Evolutionary conservation across 164 flowering plant species (phyloP).

Genomic region (Brasenia schreberi): DNA sequence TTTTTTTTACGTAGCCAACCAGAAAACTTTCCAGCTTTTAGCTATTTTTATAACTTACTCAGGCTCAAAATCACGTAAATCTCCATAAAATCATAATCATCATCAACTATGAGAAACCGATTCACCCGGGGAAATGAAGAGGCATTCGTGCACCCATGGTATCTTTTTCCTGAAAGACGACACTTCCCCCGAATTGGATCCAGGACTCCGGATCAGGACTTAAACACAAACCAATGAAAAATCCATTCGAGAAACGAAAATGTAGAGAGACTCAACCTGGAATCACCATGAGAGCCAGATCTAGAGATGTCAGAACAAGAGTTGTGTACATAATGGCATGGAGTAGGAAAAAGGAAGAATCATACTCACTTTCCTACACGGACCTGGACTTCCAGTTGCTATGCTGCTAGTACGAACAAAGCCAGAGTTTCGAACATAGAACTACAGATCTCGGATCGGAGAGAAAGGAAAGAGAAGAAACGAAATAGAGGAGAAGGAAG

Average conservation of each 20-base stretch:
- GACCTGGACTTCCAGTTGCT: not conserved
- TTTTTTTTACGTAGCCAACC: not conserved
- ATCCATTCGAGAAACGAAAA: too few species aligned
- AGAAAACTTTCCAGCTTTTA: not conserved
- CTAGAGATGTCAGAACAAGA: too few species aligned
- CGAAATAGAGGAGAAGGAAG: not conserved
- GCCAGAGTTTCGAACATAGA: too few species aligned
- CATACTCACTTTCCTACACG: not conserved
- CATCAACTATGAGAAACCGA: not conserved
- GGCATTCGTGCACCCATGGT: too few species aligned
- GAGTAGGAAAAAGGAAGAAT: too few species aligned
- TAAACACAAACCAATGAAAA: not conserved
- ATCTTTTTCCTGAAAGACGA: not conserved
- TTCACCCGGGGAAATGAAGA: not conserved
- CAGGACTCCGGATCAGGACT: not conserved
- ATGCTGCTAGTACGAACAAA: not conserved
- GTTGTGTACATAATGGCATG: too few species aligned
- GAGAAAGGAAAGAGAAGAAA: not conserved
- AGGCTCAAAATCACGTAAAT: not conserved
- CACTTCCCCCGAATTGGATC: not conserved
- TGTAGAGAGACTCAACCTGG: not conserved
- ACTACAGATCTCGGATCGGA: not conserved
- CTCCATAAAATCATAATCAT: not conserved
- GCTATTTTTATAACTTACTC: not conserved
- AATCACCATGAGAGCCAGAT: not conserved